A percentile compares a stretch with the other conserved stretches of the same genome.
Conservation (phyloP, 495 filamentous ascomycete species). For the Amorphotheca resinae region DNA sequence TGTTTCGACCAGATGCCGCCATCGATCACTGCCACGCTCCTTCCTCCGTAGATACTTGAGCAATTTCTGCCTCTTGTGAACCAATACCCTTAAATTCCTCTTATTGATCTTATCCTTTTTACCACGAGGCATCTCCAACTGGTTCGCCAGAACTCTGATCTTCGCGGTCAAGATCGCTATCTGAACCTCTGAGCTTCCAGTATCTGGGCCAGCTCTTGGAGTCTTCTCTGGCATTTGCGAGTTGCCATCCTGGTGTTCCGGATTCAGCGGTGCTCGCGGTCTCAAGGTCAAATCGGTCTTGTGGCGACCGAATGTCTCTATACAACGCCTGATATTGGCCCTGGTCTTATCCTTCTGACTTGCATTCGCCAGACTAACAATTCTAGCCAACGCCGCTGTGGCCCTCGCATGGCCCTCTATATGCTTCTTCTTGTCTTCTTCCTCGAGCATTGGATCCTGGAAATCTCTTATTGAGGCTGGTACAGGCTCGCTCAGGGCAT, state of each 20-base stretch:
- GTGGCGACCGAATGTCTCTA: constrained; percentile 83
- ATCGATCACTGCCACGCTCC: constrained; percentile 83
- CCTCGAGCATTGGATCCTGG: constrained; percentile 35
- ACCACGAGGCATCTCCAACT: constrained; percentile 39
- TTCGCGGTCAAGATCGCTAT: constrained; percentile 93
- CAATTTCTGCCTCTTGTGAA: constrained; percentile 82
- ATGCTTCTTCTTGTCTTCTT: constrained; percentile 24
- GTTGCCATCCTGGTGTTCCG: constrained; percentile 3
- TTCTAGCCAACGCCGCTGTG: constrained; percentile 56
- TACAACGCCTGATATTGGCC: constrained; percentile 68
- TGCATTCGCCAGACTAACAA: constrained; percentile 61
- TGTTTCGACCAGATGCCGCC: constrained; percentile 67
- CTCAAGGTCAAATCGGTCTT: constrained; percentile 62
- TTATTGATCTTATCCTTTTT: constrained; percentile 84
- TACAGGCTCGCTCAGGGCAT: constrained; percentile 46
- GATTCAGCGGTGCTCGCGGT: constrained; percentile 31
- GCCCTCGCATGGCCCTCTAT: constrained; percentile 39
- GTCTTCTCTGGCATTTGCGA: constrained; percentile 30
- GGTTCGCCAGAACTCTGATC: constrained; percentile 65
- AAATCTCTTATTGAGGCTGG: constrained; percentile 23
- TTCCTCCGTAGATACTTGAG: constrained; percentile 73
- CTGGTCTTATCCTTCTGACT: constrained; percentile 62
- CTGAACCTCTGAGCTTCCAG: constrained; percentile 89
- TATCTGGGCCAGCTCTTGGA: constrained; percentile 74
- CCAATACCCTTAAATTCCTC: constrained; percentile 70